Evolutionary conservation across 805 yeast species (phyloP), one percentile per base, ranked within the genome.

Genomic region (Cyberlindnera nakhonratchasimensis): DNA sequence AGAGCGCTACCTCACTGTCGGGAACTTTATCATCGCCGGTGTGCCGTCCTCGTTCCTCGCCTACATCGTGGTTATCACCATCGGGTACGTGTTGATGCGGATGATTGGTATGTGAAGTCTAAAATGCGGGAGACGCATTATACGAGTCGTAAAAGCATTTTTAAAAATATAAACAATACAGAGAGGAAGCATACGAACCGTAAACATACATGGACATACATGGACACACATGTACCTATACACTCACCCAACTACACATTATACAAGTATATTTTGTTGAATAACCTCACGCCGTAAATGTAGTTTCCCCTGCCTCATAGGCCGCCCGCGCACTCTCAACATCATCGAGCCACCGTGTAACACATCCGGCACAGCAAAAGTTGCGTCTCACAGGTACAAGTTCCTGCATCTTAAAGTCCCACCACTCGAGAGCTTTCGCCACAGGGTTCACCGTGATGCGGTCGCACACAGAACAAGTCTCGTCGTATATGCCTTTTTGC

Each of bases 11-110:
- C 67, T 93, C 54, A 83, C 89, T 0, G 98, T 90, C 13, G 75
- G 80, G 13, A 85, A 86, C 25, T 93, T 93, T 58, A 87, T 93
- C 34, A 82, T 85, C 11, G 74, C 95, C 46, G 99, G 99, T 60
- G 88, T 91, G 8, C 96, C 96, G 9, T 75, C 91, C 20, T 85
- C 96, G 24, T 45, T 91, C 4, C 69, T 88, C 45, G 81, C 89
- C 26, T 91, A 88, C 57, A 42, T 73, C 3, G 77, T 83, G 20
- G 78, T 90, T 33, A 77, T 87, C 7, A 79, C 91, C 3, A 69
- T 93, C 19, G 99, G 98, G 0, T 93, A 79, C 58, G 68, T 77
- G 3, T 65, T 86, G 35, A 83, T 89, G 89, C 67, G 69, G 47
- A 26, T 79, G 30, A 61, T 78, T 17, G 77, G 79, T 2, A 29